Evolutionary conservation across 2,329 filamentous ascomycete genomes (phyloP).

Genomic region (Neofusicoccum parvum): DNA sequence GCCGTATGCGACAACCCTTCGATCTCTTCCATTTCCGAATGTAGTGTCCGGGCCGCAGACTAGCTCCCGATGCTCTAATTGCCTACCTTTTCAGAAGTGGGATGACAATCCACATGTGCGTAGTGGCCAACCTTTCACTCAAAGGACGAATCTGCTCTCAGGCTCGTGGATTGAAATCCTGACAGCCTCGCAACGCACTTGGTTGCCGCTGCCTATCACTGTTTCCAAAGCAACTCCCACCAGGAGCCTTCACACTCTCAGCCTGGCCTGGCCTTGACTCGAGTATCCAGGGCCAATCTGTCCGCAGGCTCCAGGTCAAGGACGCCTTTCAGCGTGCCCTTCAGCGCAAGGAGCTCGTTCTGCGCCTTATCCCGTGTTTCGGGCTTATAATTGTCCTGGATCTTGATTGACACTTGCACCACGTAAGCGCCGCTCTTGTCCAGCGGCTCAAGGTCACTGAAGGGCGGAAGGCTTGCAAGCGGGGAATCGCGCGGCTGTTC

Average conservation of each 20-base stretch:
- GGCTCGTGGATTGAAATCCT: too few relatives aligned
- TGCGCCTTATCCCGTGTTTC: constrained; percentile 57
- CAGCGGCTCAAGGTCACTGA: constrained; percentile 51
- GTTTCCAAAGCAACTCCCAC: neutral
- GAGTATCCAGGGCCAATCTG: constrained; percentile 61
- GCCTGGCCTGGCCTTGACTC: constrained; percentile 52
- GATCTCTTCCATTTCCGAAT: too few relatives aligned
- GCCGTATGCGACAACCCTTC: too few relatives aligned
- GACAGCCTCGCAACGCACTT: too few relatives aligned
- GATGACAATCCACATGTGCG: too few relatives aligned
- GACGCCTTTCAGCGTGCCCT: constrained; percentile 58
- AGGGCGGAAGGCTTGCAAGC: constrained; percentile 44
- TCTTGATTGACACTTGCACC: constrained; percentile 59
- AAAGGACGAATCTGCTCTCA: too few relatives aligned
- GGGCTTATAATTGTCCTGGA: constrained; percentile 58
- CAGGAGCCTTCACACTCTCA: neutral
- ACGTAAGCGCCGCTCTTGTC: constrained; percentile 61
- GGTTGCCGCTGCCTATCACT: neutral
- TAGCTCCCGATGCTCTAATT: too few relatives aligned
- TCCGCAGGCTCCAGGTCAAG: constrained; percentile 61
- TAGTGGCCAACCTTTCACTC: too few relatives aligned
- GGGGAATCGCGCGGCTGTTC: constrained; percentile 34
- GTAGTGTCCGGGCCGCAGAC: too few relatives aligned
- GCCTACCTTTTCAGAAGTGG: too few relatives aligned
- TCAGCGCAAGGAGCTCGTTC: constrained; percentile 57